Base-by-base conservation (phyloP, 2,329 filamentous ascomycete species). In the Plenodomus tracheiphilus region DNA sequence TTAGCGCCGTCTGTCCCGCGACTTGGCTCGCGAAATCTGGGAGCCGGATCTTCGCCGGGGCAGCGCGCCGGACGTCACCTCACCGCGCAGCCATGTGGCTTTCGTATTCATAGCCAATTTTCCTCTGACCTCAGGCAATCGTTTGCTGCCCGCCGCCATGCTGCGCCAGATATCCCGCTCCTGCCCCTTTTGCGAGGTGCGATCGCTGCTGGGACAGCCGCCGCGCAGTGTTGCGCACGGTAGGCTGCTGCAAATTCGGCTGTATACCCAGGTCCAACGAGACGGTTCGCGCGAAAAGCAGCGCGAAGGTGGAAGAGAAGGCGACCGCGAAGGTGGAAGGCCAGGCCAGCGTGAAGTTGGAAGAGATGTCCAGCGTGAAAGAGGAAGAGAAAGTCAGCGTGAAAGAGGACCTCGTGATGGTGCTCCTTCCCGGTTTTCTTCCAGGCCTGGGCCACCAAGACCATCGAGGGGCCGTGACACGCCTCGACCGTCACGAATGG, bases 401-500 rank as follows among this genome's bases (percentile, higher is more conserved):
- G 40, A 53, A 32, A 37, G 46, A 21, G 48, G 48, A 13, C 43
- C 51, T n/a, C 47, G 43, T 36, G 44, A 49, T 49, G 51, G 41
- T 22, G 25, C 40, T 18, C 43, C 47, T 25, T 21, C 41, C 34
- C 43, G 49, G 40, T 37, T 48, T 52, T 47, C 37, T 52, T 47
- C 37, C 49, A 41, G 40, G 48, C 7, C 48, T 46, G n/a, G 54
- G 36, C 30, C 56, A 17, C 19, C 46, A 47, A 40, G 49, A 49
- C 25, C 53, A 42, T 25, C 45, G 11, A 41, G 49, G 34, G 41
- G 56, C 48, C 74, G 53, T 30, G 57, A 76, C 47, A 74, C 72
- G 54, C 72, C 74, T 20, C 67, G 68, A 37, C 79, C 79, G 1
- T 76, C 79, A 16, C 60, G 66, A 39, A 82, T 82, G 78, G 68